Evolutionary conservation across 805 yeast species (phyloP), one percentile per base, ranked within the genome.

Genomic region (Saccharomycopsis lassenensis): DNA sequence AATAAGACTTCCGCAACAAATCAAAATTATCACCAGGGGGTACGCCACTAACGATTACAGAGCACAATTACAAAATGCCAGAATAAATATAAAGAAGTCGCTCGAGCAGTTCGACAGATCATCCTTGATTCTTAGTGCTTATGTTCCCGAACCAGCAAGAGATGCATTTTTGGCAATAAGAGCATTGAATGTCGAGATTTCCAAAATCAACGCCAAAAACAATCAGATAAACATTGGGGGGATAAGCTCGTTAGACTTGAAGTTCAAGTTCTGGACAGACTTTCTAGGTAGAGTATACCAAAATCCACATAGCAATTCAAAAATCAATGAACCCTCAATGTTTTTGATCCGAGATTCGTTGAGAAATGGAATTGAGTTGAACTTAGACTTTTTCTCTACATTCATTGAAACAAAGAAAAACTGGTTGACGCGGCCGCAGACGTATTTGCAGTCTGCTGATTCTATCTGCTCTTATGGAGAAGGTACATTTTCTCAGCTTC

Each of bases 381-480:
- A 79, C 34, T 51, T 71, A 22, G 51, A 66, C 2, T 67, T 67
- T 53, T 65, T 84, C 48, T 65, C 69, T 31, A 77, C 73, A 44
- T 67, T 77, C 52, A 52, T 83, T 10, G 70, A 69, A 36, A 68
- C 83, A 3, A 65, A 80, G 35, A 65, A 67, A 35, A 62, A 67
- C 35, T 75, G 74, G 48, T 52, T 74, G 18, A 58, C 63, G 19
- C 62, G 63, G 29, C 62, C 62, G 6, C 58, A 65, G 21, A n/a
- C n/a, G n/a, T n/a, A n/a, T n/a, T 67, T 77, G 34, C 56, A 63
- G 7, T 59, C 61, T 5, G 49, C 69, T 2, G 76, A 77, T 29
- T 71, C 69, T 28, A 63, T 84, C 43, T 79, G 86, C 34, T 68
- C 83, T 1, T 77, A 69, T 48, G 94, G 94, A 1, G 94, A 84